A percentile compares a stretch with the other conserved stretches of the same genome.
These are phyloP conservation scores for Rhodotorula mucilaginosa DNA, from an alignment of 1,284 basidiomycete genomes.

Conservation along the genomic window DNA sequence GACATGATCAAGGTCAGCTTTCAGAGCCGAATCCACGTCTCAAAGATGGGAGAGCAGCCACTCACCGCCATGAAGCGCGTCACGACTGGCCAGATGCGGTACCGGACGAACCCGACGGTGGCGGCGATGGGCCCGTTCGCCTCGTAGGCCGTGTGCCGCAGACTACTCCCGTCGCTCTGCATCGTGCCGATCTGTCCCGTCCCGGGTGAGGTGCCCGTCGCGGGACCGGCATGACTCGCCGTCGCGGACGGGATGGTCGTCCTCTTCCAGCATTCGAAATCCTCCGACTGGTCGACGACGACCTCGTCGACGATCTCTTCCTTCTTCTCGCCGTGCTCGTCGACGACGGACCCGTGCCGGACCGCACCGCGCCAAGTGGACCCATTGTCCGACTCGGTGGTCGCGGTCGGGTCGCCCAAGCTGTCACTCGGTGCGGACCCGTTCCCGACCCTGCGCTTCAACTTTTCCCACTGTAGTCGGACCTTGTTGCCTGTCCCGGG, in stretches of 20 bases:
- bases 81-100: constrained; percentile 25
- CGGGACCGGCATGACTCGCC: constrained; percentile 20
- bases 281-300: constrained; percentile 31
- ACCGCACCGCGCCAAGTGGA: constrained; percentile 6
- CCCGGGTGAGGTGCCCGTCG: constrained; percentile 27
- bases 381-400: constrained; percentile 24
- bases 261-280: constrained; percentile 30
- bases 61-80: constrained; percentile 26
- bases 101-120: constrained; percentile 22
- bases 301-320: constrained; percentile 36
- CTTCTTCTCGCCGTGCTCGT: constrained; percentile 19
- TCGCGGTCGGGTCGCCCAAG: constrained; percentile 37
- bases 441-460: constrained; percentile 36
- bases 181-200: constrained; percentile 29
- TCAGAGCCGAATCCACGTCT: rapidly evolving
- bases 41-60: background rate
- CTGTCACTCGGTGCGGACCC: constrained; percentile 33
- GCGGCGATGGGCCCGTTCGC: constrained; percentile 13
- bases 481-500: constrained; percentile 22
- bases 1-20: background rate
- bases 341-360: background rate
- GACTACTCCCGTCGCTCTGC: constrained; percentile 28
- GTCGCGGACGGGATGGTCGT: constrained; percentile 18
- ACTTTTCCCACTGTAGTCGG: constrained; percentile 26
- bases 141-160: constrained; percentile 34